Evolutionary conservation across 2,329 filamentous ascomycete species (phyloP).

Genomic region (Podosphaera aphanis): DNA sequence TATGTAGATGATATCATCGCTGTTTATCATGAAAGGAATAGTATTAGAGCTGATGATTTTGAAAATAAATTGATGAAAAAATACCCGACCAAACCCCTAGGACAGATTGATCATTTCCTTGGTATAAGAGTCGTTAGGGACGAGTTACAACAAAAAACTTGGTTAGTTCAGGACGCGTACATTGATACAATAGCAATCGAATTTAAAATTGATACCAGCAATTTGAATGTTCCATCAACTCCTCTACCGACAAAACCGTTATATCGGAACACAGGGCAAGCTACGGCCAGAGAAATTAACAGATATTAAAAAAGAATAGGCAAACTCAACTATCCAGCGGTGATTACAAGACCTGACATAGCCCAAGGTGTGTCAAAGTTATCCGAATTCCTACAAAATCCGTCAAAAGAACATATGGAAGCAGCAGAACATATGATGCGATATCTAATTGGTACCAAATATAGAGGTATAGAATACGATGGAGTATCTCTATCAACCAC

Average conservation of each 20-base stretch:
- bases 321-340: background rate
- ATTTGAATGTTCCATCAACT: background rate
- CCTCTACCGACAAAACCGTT: background rate
- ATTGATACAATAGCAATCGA: background rate
- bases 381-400: background rate
- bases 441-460: background rate
- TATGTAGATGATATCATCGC: conserved; percentile 1
- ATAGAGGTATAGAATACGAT: background rate
- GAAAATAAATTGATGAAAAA: conserved; percentile 1
- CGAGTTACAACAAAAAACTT: background rate
- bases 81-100: conserved; percentile 1
- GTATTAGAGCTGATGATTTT: background rate
- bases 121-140: background rate
- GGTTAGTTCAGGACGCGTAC: conserved; percentile 1
- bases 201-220: background rate
- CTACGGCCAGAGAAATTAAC: background rate
- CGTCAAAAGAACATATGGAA: background rate
- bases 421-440: background rate
- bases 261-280: background rate
- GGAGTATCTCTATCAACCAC: background rate
- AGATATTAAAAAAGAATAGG: background rate
- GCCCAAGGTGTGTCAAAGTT: background rate
- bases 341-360: background rate
- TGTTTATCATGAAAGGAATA: background rate
- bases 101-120: conserved; percentile 1